Conservation (phyloP, 1,139 yeast species). For the Scheffersomyces cryptocercus region DNA sequence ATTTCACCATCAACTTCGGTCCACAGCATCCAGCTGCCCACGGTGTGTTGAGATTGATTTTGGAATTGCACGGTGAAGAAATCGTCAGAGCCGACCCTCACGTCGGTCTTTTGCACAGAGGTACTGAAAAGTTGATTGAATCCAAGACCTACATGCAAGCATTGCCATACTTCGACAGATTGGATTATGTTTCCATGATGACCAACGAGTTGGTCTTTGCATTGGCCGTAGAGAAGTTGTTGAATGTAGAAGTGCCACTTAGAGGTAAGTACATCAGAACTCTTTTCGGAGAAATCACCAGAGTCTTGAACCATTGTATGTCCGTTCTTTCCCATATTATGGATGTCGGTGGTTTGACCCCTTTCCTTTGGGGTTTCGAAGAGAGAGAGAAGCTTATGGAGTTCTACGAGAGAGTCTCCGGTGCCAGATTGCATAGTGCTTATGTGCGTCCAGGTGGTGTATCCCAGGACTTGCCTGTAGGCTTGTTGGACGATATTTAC, state of each 20-base stretch:
- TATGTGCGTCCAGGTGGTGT: constrained; percentile 94
- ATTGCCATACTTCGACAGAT: constrained; percentile 83
- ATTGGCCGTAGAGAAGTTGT: constrained; percentile 80
- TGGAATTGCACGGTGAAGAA: constrained; percentile 88
- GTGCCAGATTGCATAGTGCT: constrained; percentile 88
- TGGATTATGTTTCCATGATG: constrained; percentile 92
- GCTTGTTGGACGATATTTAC: constrained; percentile 84
- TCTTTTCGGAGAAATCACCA: constrained; percentile 83
- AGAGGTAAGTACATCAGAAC: constrained; percentile 87
- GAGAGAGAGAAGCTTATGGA: constrained; percentile 94
- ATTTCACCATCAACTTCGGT: constrained; percentile 86
- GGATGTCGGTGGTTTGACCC: constrained; percentile 95
- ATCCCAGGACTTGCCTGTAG: constrained; percentile 83
- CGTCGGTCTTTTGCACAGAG: constrained; percentile 84
- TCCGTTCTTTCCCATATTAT: constrained; percentile 85
- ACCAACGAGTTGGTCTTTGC: constrained; percentile 87
- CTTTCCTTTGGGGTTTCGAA: constrained; percentile 93
- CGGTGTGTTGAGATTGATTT: constrained; percentile 84
- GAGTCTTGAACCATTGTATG: constrained; percentile 84
- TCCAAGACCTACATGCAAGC: constrained; percentile 85
- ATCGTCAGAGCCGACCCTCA: constrained; percentile 87
- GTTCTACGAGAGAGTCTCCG: constrained; percentile 87
- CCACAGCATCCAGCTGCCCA: constrained; percentile 97
- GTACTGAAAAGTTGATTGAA: constrained; percentile 86
- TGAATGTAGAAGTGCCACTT: constrained; percentile 81